Evolutionary conservation across 495 filamentous ascomycete genomes (phyloP).

Genomic region (Aspergillus nidulans): DNA sequence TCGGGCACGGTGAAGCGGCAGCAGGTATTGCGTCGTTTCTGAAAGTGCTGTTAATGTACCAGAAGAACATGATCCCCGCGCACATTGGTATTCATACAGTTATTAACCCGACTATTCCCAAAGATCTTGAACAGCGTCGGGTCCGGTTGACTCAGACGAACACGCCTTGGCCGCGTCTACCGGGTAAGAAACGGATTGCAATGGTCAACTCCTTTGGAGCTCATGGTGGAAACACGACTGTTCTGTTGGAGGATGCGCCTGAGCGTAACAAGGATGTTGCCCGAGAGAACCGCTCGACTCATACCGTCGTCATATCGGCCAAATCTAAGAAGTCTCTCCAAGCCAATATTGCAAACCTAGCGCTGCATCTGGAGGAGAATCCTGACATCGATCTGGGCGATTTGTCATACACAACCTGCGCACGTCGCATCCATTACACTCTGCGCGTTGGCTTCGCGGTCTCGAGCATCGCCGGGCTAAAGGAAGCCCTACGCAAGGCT

Average conservation of each 20-base stretch:
- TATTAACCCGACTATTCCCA: slow-evolving; percentile 34
- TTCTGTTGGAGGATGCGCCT: slow-evolving; percentile 12
- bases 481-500: background rate
- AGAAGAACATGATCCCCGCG: slow-evolving; percentile 29
- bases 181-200: slow-evolving; percentile 19
- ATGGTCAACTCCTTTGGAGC: slow-evolving; percentile 41
- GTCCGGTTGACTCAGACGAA: slow-evolving; percentile 18
- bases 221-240: slow-evolving; percentile 12
- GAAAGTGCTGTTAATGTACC: slow-evolving; percentile 31
- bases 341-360: slow-evolving; percentile 32
- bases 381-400: slow-evolving; percentile 25
- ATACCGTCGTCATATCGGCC: slow-evolving; percentile 29
- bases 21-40: slow-evolving; percentile 31
- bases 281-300: slow-evolving; percentile 9
- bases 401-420: slow-evolving; percentile 41
- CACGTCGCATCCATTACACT: slow-evolving; percentile 32
- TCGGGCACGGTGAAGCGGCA: slow-evolving; percentile 38
- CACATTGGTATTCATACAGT: slow-evolving; percentile 42
- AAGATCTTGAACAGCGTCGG: slow-evolving; percentile 26
- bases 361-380: slow-evolving; percentile 27
- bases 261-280: background rate
- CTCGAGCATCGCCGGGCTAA: slow-evolving; percentile 7
- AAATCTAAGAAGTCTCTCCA: slow-evolving; percentile 32
- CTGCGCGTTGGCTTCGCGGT: slow-evolving; percentile 35
- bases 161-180: slow-evolving; percentile 7